A percentile compares a stretch with the other conserved stretches of the same genome.
Conservation (phyloP, 169 alveolate genomes). For the Plasmodium billcollinsi region DNA sequence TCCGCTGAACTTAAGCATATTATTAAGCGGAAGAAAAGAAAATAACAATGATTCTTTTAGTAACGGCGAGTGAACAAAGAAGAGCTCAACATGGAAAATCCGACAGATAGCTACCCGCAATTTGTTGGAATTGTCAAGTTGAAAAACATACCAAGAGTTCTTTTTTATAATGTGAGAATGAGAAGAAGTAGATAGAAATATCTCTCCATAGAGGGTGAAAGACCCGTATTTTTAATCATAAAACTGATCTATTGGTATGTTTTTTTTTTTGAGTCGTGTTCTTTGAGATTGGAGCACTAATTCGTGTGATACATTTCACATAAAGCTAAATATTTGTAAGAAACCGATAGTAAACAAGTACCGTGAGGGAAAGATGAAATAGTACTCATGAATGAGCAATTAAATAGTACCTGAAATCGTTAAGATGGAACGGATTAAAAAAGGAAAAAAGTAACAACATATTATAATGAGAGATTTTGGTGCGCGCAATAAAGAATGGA, state of each 20-base stretch:
- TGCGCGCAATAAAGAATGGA: conserved; percentile 6
- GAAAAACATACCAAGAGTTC: neutral
- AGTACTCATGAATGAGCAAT: conserved; percentile 93
- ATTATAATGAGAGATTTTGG: neutral
- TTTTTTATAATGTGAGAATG: neutral
- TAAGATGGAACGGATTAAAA: conserved; percentile 81
- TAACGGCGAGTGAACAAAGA: conserved; percentile 95
- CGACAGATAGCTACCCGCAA: neutral
- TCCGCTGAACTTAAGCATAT: conserved; percentile 93
- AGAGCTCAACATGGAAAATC: conserved; percentile 87
- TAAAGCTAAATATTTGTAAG: conserved; percentile 92
- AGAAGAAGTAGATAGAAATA: conserved; percentile 78
- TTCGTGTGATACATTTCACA: conserved; percentile 84
- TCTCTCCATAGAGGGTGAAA: conserved; percentile 91
- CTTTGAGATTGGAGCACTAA: conserved; percentile 91
- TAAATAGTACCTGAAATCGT: conserved; percentile 91
- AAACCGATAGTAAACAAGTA: conserved; percentile 95
- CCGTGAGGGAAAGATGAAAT: conserved; percentile 96
- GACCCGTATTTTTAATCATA: conserved; percentile 87
- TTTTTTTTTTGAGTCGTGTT: conserved; percentile 76
- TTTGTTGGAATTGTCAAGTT: neutral
- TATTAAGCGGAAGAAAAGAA: conserved; percentile 93
- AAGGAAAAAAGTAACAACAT: conserved; percentile 75
- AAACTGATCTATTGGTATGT: neutral
- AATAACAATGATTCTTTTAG: conserved; percentile 89